These are phyloP conservation scores for Yamadazyma laniorum DNA, from an alignment of 805 yeast genomes.

Conservation along the genomic window DNA sequence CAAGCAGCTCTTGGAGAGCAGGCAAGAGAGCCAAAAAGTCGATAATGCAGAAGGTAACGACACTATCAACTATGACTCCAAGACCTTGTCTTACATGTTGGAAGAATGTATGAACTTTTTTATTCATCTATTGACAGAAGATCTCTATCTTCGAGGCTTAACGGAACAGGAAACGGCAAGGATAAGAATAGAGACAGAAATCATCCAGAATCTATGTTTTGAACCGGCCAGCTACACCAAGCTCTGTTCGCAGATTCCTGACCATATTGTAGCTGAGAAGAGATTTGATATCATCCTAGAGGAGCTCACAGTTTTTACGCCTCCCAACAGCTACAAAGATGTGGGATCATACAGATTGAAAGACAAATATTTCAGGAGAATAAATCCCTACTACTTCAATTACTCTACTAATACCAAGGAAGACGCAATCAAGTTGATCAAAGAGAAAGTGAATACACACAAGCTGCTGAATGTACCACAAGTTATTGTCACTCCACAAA, in stretches of 20 bases:
- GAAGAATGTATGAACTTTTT: constrained; percentile 76
- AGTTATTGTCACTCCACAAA: constrained; percentile 57
- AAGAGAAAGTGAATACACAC: constrained; percentile 44
- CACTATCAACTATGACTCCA: constrained; percentile 38
- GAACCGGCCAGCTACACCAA: constrained; percentile 70
- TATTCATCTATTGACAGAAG: constrained; percentile 67
- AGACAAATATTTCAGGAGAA: constrained; percentile 30
- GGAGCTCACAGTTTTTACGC: constrained; percentile 31
- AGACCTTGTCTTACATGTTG: constrained; percentile 58
- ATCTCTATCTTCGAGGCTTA: constrained; percentile 52
- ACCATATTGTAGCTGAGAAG: constrained; percentile 69
- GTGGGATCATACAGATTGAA: constrained; percentile 37
- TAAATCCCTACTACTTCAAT: constrained; percentile 74
- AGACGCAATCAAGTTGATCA: constrained; percentile 69
- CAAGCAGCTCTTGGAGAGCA: background rate
- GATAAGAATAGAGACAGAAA: constrained; percentile 58
- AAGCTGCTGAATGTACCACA: constrained; percentile 31
- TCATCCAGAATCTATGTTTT: constrained; percentile 82
- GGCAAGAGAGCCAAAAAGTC: background rate
- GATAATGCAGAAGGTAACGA: background rate
- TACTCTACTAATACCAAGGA: constrained; percentile 76
- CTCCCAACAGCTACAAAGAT: constrained; percentile 35
- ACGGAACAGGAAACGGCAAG: constrained; percentile 49
- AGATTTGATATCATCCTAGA: constrained; percentile 57
- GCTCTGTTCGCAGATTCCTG: constrained; percentile 68